Evolutionary conservation across 768 basidiomycete species (phyloP), one percentile per base, ranked within the genome.

Genomic region (Mycena olivaceomarginata): DNA sequence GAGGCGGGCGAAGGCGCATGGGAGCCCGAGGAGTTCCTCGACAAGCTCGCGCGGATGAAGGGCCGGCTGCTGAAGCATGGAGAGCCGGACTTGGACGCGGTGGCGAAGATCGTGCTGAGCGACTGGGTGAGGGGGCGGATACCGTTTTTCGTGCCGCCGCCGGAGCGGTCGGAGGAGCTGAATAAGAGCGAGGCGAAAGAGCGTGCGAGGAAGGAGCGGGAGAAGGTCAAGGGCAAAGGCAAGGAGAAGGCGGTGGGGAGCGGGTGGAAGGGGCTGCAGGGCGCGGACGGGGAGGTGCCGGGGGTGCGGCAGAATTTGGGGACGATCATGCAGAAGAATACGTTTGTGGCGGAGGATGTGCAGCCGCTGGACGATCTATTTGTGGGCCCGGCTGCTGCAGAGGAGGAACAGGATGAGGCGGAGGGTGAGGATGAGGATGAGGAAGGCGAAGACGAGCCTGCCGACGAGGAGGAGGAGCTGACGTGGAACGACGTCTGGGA

Each of bases 101-200:
- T 98, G 40, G 95, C 98, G 41, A 99, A 98, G 88, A 98, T 99
- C 84, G 88, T 99, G 63, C 86, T 99, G 82, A 96, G 94, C 84
- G 98, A 99, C 84, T 99, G 98, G 98, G 97, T 99, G 74, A 90
- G 98, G 62, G 98, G 98, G 10, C 94, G 97, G 80, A 98, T 99
- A 82, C 98, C 98, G 22, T 99, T 94, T 90, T 99, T 99, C 82
- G 97, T 97, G 48, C 84, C 94, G 15, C 98, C 98, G 16, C 98
- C 98, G 71, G 97, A 96, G 83, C 88, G 95, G 73, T 83, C 95
- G 11, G 93, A 93, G 78, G 94, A 92, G 80, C 86, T 94, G 73
- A 95, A 95, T 82, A 88, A 87, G 81, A 87, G 87, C 15, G 94
- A 94, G 86, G 93, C 90, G 77, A 91, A 89, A 83, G 86, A 86